Evolutionary conservation across 495 filamentous ascomycete genomes (phyloP).

Genomic region (Melanomma pulvis-pyrius): DNA sequence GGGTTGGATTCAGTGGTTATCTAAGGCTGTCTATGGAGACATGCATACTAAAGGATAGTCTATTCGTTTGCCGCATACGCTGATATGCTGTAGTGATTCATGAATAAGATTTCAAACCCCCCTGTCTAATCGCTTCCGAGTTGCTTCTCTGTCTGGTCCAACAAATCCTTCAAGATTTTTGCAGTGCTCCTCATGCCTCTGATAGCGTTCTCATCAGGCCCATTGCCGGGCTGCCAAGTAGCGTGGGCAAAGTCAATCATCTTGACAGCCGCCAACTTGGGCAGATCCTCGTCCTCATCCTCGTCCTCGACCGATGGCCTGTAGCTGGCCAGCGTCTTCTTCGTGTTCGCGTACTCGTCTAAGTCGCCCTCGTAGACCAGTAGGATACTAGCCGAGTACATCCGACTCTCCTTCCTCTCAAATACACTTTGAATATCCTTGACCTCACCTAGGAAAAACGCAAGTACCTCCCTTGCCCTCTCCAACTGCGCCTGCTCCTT

Average conservation of each 20-base stretch:
- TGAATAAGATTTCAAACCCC: neutral
- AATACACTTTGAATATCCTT: constrained; percentile 64
- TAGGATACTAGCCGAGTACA: constrained; percentile 89
- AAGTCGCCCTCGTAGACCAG: constrained; percentile 92
- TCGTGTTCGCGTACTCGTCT: constrained; percentile 55
- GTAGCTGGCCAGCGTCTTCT: constrained; percentile 60
- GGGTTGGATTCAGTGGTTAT: neutral
- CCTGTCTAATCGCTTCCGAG: neutral
- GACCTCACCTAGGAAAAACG: constrained; percentile 69
- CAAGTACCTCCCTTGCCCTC: constrained; percentile 59
- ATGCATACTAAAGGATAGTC: constrained; percentile 19
- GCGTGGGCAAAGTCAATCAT: constrained; percentile 98
- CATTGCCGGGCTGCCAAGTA: constrained; percentile 78
- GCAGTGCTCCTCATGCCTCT: constrained; percentile 73
- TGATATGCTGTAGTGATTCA: neutral
- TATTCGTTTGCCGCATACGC: neutral
- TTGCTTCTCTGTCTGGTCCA: constrained; percentile 37
- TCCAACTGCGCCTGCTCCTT: constrained; percentile 40
- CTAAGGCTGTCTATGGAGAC: neutral
- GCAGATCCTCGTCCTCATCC: constrained; percentile 67
- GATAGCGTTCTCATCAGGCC: constrained; percentile 84
- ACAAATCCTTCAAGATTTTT: constrained; percentile 68
- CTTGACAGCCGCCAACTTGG: constrained; percentile 78
- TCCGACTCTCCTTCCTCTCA: constrained; percentile 78
- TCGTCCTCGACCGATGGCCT: constrained; percentile 56